Percentiles rank a stretch among this genome's conserved stretches.
phyloP scores from a whole-genome alignment of 148 eudicot species.

The Drosera capensis region DNA sequence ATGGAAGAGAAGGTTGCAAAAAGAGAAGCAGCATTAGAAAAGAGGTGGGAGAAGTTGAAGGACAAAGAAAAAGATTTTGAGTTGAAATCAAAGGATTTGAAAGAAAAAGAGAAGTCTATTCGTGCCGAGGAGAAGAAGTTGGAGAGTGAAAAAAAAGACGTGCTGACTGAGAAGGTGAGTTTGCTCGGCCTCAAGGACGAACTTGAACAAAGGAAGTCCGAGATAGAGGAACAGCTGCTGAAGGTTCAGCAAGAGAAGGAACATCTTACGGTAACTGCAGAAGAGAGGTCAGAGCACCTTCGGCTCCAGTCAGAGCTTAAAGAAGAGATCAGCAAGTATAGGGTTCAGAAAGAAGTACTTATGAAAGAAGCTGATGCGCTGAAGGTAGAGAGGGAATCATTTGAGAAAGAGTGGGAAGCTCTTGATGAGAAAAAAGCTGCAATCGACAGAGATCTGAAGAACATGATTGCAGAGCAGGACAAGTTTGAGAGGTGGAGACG shows the following conservation, averaged over 20 bases:
- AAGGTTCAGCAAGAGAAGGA: constrained; percentile 50
- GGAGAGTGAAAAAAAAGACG: constrained; percentile 32
- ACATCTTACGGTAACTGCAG: constrained; percentile 65
- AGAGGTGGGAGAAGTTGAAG: constrained; percentile 62
- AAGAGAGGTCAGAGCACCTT: constrained; percentile 54
- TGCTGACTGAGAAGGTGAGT: not conserved
- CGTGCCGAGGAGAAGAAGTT: constrained; percentile 30
- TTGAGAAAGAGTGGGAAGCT: constrained; percentile 96
- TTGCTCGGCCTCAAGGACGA: constrained; percentile 18
- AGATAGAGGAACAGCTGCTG: constrained; percentile 37
- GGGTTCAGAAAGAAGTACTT: constrained; percentile 53
- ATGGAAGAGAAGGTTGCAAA: constrained; percentile 60
- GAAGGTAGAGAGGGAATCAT: constrained; percentile 56
- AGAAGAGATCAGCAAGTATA: constrained; percentile 56
- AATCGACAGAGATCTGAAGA: constrained; percentile 40
- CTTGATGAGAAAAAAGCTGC: constrained; percentile 70
- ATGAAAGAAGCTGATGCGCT: constrained; percentile 66
- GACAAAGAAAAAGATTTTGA: constrained; percentile 62
- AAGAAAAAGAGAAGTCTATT: constrained; percentile 51
- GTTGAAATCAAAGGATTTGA: constrained; percentile 39
- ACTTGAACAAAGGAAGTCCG: constrained; percentile 45
- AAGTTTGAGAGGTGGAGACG: constrained; percentile 45
- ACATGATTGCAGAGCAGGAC: constrained; percentile 37
- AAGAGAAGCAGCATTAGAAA: constrained; percentile 72
- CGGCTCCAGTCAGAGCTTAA: constrained; percentile 74